Base-by-base conservation (phyloP, 2,329 filamentous ascomycete species). In the Gliomastix tumulicola region DNA sequence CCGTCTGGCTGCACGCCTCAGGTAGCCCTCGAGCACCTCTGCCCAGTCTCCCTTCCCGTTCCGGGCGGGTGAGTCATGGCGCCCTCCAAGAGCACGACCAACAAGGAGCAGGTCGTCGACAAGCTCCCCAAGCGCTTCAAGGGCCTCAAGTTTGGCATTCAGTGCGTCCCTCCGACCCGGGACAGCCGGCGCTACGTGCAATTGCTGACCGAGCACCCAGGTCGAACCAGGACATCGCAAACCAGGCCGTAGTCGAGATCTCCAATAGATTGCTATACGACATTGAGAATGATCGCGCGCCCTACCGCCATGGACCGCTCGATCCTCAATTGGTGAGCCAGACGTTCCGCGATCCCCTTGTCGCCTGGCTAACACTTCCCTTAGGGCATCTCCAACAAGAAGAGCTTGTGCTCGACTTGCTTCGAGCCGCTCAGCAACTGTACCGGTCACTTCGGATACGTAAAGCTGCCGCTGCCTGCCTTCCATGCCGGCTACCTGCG, bases 401-500 rank as follows among this genome's bases (percentile, higher is more conserved):
- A 68, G 4, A 84, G 78, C 18, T 73, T 68, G 41, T 98, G 92
- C 58, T 68, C 77, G 30, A 97, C 92, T 12, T 98, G 92, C 56
- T 79, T 85, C 33, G 79, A 89, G 53, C 74, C 79, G 13, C 69
- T 97, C 21, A 77, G 88, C 50, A 79, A 83, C 46, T 98, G 92
- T 60, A 92, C 88, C 49, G 92, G 92, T 11, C 92, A 98, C 60
- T 98, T 97, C 54, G 92, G 92, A 32, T 84, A 96, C 61, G 84
- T 98, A 50, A 81, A 86, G 51, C 76, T 98, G 12, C 87, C 90
- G 2, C 69, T 98, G 35, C 92, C 92, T 5, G 88, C 84, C 30
- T 97, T 97, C 54, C 92, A 98, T 56, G 88, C 97, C 46, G 92
- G 92, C 25, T 98, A 96, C 56, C 76, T 98, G 50, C 92, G 88